Conservation (phyloP, 1,284 basidiomycete species). For the Jaminaea rosea region DNA sequence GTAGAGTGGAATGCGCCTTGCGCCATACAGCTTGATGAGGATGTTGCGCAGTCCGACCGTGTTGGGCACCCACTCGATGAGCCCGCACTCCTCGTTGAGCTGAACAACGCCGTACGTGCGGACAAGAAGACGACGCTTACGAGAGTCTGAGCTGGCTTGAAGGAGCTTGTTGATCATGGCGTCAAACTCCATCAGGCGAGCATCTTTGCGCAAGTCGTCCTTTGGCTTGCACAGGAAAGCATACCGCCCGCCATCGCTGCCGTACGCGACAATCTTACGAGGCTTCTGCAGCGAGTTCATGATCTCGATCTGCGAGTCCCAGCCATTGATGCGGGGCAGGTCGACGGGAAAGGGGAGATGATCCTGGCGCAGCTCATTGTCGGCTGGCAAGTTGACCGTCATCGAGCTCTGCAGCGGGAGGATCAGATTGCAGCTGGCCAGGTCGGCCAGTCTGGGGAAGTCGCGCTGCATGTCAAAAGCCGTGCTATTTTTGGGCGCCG, state of each 20-base stretch:
- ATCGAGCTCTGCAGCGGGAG: constrained; percentile 88
- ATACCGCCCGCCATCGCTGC: constrained; percentile 74
- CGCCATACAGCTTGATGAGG: constrained; percentile 63
- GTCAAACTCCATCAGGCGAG: constrained; percentile 95
- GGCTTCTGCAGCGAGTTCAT: constrained; percentile 91
- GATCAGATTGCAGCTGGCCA: constrained; percentile 25
- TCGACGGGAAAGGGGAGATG: constrained; percentile 75
- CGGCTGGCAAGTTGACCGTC: constrained; percentile 64
- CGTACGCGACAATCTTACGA: constrained; percentile 77
- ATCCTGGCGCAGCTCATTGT: constrained; percentile 50
- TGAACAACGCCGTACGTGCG: constrained; percentile 88
- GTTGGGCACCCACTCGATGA: constrained; percentile 98
- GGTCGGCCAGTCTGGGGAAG: constrained; percentile 28
- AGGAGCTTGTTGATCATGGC: constrained; percentile 95
- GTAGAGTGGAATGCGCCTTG: constrained; percentile 42
- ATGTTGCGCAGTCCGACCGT: constrained; percentile 77
- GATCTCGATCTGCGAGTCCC: constrained; percentile 71
- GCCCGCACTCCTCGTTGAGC: constrained; percentile 90
- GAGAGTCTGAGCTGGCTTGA: constrained; percentile 81
- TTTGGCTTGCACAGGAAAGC: constrained; percentile 95
- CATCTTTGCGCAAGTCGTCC: constrained; percentile 95
- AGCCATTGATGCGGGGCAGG: constrained; percentile 61
- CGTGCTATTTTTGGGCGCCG: constrained; percentile 22
- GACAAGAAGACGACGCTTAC: constrained; percentile 48
- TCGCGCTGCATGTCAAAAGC: constrained; percentile 24